Conservation (phyloP, 2,329 filamentous ascomycete species). For the Scleromitrula shiraiana region DNA sequence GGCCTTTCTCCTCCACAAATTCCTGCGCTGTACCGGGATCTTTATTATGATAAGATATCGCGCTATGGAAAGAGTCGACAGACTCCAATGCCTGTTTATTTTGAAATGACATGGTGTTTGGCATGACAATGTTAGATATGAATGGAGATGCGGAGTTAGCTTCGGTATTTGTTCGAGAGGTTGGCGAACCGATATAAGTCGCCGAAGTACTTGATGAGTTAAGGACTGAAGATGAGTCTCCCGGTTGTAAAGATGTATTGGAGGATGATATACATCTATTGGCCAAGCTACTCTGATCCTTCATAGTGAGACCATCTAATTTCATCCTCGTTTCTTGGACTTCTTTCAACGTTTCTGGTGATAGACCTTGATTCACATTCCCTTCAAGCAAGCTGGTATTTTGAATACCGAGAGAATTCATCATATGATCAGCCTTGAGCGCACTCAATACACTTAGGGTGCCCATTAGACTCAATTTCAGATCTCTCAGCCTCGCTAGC, state of each 20-base stretch:
- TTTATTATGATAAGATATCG: constrained; percentile 1
- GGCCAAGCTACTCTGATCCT: not conserved
- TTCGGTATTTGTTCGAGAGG: not conserved
- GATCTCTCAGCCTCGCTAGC: constrained; percentile 14
- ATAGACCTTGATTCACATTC: not conserved
- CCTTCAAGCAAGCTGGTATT: constrained; percentile 13
- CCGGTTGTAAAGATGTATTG: not conserved
- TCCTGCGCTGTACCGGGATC: not conserved
- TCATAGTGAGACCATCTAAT: constrained; percentile 5
- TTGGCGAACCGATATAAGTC: not conserved
- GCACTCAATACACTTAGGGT: constrained; percentile 13
- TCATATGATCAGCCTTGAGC: constrained; percentile 14
- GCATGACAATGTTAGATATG: not conserved
- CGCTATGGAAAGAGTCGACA: constrained; percentile 11
- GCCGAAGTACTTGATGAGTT: not conserved
- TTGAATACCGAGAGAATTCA: constrained; percentile 13
- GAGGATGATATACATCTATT: not conserved
- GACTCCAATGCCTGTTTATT: constrained; percentile 8
- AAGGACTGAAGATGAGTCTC: not conserved
- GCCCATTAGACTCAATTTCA: constrained; percentile 16
- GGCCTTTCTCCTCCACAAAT: too few species aligned
- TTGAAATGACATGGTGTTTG: not conserved
- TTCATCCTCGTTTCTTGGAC: constrained; percentile 9
- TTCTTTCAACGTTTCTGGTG: constrained; percentile 9
- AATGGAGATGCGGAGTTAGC: not conserved